Percentiles rank a stretch among this genome's conserved stretches.
Evolutionary conservation across 2,329 filamentous ascomycete genomes (phyloP).

Genomic region (Venturia effusa): DNA sequence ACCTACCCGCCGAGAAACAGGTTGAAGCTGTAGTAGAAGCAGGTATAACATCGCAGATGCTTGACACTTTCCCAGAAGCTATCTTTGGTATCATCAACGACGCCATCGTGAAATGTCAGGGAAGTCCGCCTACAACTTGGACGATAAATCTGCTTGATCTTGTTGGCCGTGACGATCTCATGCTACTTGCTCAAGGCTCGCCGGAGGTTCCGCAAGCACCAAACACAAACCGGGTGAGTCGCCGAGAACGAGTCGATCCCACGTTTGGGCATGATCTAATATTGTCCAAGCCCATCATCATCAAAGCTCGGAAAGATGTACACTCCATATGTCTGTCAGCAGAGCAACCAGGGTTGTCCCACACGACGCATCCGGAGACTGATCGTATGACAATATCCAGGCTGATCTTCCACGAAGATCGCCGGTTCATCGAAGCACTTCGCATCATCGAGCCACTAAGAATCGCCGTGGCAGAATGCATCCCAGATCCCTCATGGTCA

Average conservation of each 20-base stretch:
- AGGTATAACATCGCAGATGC: conserved; percentile 53
- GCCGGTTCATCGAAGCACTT: conserved; percentile 76
- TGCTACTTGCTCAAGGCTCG: conserved; percentile 31
- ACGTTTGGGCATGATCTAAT: background rate
- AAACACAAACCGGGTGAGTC: conserved; percentile 13
- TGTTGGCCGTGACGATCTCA: conserved; percentile 73
- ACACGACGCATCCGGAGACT: conserved; percentile 65
- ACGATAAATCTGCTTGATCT: conserved; percentile 58
- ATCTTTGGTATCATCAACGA: conserved; percentile 74
- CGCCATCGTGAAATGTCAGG: conserved; percentile 72
- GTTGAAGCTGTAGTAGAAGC: conserved; percentile 65
- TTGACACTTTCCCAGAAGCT: conserved; percentile 78
- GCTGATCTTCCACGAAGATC: conserved; percentile 83
- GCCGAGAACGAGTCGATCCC: background rate
- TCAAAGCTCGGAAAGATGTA: conserved; percentile 43
- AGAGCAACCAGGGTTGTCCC: conserved; percentile 53
- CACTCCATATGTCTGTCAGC: conserved; percentile 62
- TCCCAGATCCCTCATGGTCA: conserved; percentile 63
- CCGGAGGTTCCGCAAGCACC: conserved; percentile 29
- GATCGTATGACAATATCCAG: conserved; percentile 73
- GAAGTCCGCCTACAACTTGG: conserved; percentile 72
- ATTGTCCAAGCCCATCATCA: conserved; percentile 23
- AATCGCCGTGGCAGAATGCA: conserved; percentile 66
- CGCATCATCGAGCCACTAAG: conserved; percentile 77
- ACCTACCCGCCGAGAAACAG: conserved; percentile 21